Evolutionary conservation across 345 rosid genomes (phyloP), one percentile per base, ranked within the genome.

Genomic region (Populus davidiana): DNA sequence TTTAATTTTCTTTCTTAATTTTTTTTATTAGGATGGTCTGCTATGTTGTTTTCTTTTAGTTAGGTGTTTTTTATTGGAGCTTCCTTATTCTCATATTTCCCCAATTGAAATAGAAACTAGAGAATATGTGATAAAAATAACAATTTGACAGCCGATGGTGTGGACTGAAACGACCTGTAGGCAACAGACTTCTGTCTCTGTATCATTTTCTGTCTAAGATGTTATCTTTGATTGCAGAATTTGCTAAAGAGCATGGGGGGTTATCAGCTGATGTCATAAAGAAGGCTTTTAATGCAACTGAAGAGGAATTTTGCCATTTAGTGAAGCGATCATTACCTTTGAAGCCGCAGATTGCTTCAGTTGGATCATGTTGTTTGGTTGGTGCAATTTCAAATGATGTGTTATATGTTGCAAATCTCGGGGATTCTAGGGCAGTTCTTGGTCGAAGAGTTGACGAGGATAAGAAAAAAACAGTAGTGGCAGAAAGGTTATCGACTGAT

Each of bases 341-440:
- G 73, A 90, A 78, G 81, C 99, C 99, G 0, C 93, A 92, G 79
- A 92, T 96, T 78, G 96, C 96, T 80, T 90, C 97, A 33, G 98
- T 92, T 43, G 99, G 99, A 27, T 92, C 99, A 18, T 96, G 99
- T 70, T 96, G 99, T 84, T 86, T 96, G 36, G 90, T 96, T 72
- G 99, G 99, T 76, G 97, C 96, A 0, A 91, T 96, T 74, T 86
- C 96, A 10, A 67, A 92, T 65, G 96, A 83, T 52, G 84, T 89
- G 4, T 78, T 96, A 18, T 96, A 90, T 70, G 93, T 96, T 69
- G 99, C 99, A 2, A 96, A 96, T 84, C 93, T 93, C 9, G 99
- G 99, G 23, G 99, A 96, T 77, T 96, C 99, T 0, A 91, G 99
- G 82, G 99, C 89, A 0, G 99, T 96, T 83, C 98, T 96, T 78